Evolutionary conservation across 768 basidiomycete species (phyloP), one percentile per base, ranked within the genome.

Genomic region (Galerina sulciceps): DNA sequence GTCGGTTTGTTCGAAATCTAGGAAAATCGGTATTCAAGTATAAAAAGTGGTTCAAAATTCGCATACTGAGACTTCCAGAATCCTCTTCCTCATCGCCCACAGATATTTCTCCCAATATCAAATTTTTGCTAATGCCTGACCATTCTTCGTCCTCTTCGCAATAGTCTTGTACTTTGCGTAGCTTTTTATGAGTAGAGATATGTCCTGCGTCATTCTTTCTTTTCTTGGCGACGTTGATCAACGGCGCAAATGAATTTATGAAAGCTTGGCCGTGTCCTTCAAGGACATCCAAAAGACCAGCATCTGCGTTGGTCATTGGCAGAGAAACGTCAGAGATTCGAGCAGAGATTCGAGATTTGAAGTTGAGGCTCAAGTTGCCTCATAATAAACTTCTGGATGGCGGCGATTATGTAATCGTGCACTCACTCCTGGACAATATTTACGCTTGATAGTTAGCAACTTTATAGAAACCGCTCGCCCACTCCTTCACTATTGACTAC

Each of bases 211-310:
- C 15, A 31, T 57, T 53, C 53, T 60, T 58, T 31, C 68, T 60
- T 59, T 68, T 68, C 34, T 52, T 58, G 10, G 41, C 34, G 15
- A 20, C 44, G 13, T 59, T 10, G 48, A 36, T 62, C 13, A 74
- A 62, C 9, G 68, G 59, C 15, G 71, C 59, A 55, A 84, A 83
- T 1, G 79, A 81, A 38, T 69, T 56, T 2, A 84, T 65, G 60
- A 85, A 85, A 22, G 74, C 67, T 64, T 81, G 67, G 5, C 84
- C 83, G 62, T 83, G 81, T 1, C 74, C 75, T 60, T 81, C 71
- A 22, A 85, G 69, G 55, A 81, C 69, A 34, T 68, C 69, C 40
- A 84, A 73, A 26, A 84, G 56, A 47, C 60, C 57, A 43, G 59
- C 63, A 26, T 57, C 53, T 35, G 62, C 36, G 53, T 74, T 67